A percentile compares a stretch with the other conserved stretches of the same genome.
These are phyloP conservation scores for Cladochytrium replicatum DNA, from an alignment of 192 early-diverging fungal species.

Conservation along the genomic window DNA sequence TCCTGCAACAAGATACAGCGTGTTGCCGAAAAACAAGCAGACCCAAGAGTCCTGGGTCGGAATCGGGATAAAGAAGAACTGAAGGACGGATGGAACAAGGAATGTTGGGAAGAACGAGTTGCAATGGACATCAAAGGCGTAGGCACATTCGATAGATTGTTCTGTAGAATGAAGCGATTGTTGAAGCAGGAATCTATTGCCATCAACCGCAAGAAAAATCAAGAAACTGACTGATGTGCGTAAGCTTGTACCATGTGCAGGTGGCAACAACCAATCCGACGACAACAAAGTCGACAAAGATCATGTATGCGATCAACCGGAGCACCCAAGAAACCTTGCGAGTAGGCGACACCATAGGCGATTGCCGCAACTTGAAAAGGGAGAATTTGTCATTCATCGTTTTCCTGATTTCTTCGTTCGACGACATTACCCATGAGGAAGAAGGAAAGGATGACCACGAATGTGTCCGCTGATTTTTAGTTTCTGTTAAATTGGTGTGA, in stretches of 20 bases:
- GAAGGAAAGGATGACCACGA: slow-evolving; percentile 63
- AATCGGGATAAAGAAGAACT: slow-evolving; percentile 86
- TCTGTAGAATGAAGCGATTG: slow-evolving; percentile 67
- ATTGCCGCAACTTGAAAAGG: slow-evolving; percentile 56
- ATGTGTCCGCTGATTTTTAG: slow-evolving; percentile 98
- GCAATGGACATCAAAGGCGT: slow-evolving; percentile 95
- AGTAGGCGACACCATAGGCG: slow-evolving; percentile 74
- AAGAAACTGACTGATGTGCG: neutral
- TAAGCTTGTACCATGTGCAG: slow-evolving; percentile 60
- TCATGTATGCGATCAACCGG: slow-evolving; percentile 69
- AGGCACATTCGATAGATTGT: slow-evolving; percentile 90
- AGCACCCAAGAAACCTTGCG: slow-evolving; percentile 55
- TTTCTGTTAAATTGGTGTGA: slow-evolving; percentile 73
- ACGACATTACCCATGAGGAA: slow-evolving; percentile 52
- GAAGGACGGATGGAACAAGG: slow-evolving; percentile 75
- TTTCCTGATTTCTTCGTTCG: too few relatives aligned
- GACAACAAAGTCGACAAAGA: slow-evolving; percentile 70
- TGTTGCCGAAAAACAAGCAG: slow-evolving; percentile 74
- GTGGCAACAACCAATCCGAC: slow-evolving; percentile 63
- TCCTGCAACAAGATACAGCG: slow-evolving; percentile 71
- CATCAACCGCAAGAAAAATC: neutral
- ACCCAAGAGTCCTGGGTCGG: slow-evolving; percentile 71
- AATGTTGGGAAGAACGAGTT: slow-evolving; percentile 91
- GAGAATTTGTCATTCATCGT: neutral
- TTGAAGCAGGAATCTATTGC: slow-evolving; percentile 70